These are phyloP conservation scores for Ogataea nonfermentans DNA, from an alignment of 805 yeast species.

Conservation along the genomic window DNA sequence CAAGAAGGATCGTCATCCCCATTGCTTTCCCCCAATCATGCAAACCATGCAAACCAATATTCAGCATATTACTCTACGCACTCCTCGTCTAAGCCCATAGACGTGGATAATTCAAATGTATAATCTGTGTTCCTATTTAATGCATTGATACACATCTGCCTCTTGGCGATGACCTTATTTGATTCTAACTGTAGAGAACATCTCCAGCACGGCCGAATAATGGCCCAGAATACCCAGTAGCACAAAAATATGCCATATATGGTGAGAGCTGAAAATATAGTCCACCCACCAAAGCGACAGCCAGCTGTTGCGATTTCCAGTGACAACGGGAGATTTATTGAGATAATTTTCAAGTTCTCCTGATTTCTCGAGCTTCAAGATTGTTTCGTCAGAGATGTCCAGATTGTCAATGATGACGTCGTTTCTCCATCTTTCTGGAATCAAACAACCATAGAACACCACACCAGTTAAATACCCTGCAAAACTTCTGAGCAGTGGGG, in stretches of 20 bases:
- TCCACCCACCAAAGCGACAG: conserved; percentile 82
- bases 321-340: conserved; percentile 38
- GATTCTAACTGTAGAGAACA: conserved; percentile 41
- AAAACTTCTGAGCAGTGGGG: conserved; percentile 71
- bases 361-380: conserved; percentile 29
- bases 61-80: conserved; percentile 28
- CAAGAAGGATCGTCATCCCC: too few relatives aligned
- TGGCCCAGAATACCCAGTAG: conserved; percentile 88
- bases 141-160: too few relatives aligned
- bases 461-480: conserved; percentile 81
- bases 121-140: conserved; percentile 1
- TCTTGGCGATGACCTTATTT: too few relatives aligned
- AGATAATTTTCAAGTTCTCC: conserved; percentile 38
- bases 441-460: conserved; percentile 77
- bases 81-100: conserved; percentile 29
- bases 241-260: conserved; percentile 92
- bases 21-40: background rate
- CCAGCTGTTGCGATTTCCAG: conserved; percentile 37
- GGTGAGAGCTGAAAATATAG: conserved; percentile 74
- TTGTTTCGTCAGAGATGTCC: conserved; percentile 34
- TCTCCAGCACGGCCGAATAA: conserved; percentile 71
- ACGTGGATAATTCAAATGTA: conserved; percentile 13
- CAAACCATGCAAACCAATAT: conserved; percentile 5
- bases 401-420: conserved; percentile 57
- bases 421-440: conserved; percentile 85